phyloP scores from a whole-genome alignment of 352 stramenopile genomes.

The Globisporangium iwayamae region DNA sequence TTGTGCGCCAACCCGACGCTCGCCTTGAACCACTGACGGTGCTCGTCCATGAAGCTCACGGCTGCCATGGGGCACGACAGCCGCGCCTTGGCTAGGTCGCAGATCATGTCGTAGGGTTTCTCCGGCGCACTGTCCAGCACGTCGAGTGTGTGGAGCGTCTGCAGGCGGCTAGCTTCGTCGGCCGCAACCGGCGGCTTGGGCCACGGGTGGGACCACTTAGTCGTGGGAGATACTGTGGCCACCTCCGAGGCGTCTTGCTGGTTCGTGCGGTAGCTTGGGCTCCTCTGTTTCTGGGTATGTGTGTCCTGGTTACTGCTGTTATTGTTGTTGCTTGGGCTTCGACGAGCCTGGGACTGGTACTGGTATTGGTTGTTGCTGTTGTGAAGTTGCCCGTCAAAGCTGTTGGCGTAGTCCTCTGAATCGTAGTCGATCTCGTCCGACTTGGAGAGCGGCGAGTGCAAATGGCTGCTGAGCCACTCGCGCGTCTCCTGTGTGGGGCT shows the following conservation, averaged over 20 bases:
- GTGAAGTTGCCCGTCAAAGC: slow-evolving; percentile 11
- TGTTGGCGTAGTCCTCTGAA: slow-evolving; percentile 24
- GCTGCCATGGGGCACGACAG: slow-evolving; percentile 71
- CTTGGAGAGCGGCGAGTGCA: slow-evolving; percentile 56
- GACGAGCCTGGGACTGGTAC: slow-evolving; percentile 12
- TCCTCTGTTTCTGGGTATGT: slow-evolving; percentile 4
- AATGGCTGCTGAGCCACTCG: slow-evolving; percentile 54
- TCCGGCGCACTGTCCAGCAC: slow-evolving; percentile 63
- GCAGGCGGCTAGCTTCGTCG: slow-evolving; percentile 55
- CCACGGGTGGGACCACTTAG: slow-evolving; percentile 62
- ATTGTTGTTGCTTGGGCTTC: slow-evolving; percentile 14
- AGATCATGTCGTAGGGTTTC: slow-evolving; percentile 75
- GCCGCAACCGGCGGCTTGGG: slow-evolving; percentile 52
- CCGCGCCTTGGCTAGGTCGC: slow-evolving; percentile 62
- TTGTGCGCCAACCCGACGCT: slow-evolving; percentile 68
- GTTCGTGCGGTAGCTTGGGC: slow-evolving; percentile 19
- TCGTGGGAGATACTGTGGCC: slow-evolving; percentile 3
- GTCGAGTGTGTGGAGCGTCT: slow-evolving; percentile 40
- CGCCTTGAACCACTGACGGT: slow-evolving; percentile 79
- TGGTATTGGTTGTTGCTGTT: slow-evolving; percentile 26
- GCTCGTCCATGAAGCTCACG: slow-evolving; percentile 77
- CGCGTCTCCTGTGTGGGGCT: slow-evolving; percentile 33
- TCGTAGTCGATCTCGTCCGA: slow-evolving; percentile 40
- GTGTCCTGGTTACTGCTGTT: slow-evolving; percentile 17
- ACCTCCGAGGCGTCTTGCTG: slow-evolving; percentile 15